Evolutionary conservation across 179 eudicot species (phyloP).

Genomic region (Vitellaria paradoxa): DNA sequence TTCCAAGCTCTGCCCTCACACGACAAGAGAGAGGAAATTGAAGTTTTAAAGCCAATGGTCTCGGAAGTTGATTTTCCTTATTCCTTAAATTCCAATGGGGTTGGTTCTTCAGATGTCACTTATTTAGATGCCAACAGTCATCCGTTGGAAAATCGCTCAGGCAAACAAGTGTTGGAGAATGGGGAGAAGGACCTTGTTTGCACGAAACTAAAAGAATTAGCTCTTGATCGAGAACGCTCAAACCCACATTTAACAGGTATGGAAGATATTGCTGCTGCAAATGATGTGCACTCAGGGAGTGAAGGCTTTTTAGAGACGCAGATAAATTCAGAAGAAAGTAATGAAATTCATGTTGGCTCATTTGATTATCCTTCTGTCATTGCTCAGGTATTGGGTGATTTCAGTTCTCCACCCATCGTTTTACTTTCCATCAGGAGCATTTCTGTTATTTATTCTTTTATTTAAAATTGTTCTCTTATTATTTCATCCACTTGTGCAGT

Average conservation of each 20-base stretch:
- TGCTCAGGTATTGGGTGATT: conserved; percentile 42
- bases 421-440: not conserved
- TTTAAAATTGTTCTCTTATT: not conserved
- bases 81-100: conserved; percentile 17
- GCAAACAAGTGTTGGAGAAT: conserved; percentile 25
- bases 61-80: conserved; percentile 18
- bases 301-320: conserved; percentile 20
- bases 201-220: conserved; percentile 50
- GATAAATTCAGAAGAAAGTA: conserved; percentile 28
- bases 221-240: conserved; percentile 23
- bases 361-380: conserved; percentile 34
- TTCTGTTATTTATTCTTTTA: conserved; percentile 3
- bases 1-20: conserved; percentile 12
- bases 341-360: conserved; percentile 25
- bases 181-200: conserved; percentile 30
- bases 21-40: conserved; percentile 22
- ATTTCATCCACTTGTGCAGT: conserved; percentile 30
- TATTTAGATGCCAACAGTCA: conserved; percentile 17
- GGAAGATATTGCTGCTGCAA: conserved; percentile 25
- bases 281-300: conserved; percentile 19
- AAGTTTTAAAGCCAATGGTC: conserved; percentile 21
- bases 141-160: conserved; percentile 14
- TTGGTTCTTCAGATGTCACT: conserved; percentile 22
- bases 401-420: not conserved
- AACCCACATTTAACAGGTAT: conserved; percentile 17